These are phyloP conservation scores for Hebeloma cylindrosporum DNA, from an alignment of 768 basidiomycete species.

Conservation along the genomic window DNA sequence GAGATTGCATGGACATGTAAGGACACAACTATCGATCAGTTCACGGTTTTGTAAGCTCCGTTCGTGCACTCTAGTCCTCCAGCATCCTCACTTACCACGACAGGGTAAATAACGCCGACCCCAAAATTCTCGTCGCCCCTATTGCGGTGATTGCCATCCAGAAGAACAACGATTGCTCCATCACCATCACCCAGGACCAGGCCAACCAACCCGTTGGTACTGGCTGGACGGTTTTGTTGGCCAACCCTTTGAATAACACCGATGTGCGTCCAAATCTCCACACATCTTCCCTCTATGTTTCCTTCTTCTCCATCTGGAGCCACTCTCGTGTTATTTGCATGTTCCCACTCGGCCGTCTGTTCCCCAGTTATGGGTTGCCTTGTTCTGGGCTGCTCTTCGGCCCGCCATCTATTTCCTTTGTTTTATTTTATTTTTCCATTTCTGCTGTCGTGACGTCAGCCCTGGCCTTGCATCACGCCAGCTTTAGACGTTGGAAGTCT, in stretches of 20 bases:
- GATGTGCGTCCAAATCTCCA: slow-evolving; percentile 46
- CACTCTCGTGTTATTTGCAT: neutral
- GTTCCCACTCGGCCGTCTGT: neutral
- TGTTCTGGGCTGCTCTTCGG: no score
- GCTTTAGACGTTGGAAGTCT: no score
- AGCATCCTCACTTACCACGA: neutral
- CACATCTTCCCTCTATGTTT: neutral
- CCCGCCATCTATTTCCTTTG: no score
- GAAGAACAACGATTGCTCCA: slow-evolving; percentile 60
- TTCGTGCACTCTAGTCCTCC: neutral
- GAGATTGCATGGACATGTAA: slow-evolving; percentile 60
- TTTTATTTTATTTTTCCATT: no score
- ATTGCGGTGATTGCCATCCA: slow-evolving; percentile 50
- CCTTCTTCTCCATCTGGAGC: neutral
- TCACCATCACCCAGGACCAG: slow-evolving; percentile 47
- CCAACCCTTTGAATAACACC: slow-evolving; percentile 48
- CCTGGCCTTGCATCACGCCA: no score
- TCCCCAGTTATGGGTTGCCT: neutral
- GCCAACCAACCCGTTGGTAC: slow-evolving; percentile 38
- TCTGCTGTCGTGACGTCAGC: no score
- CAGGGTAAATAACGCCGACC: slow-evolving; percentile 25
- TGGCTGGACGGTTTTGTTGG: slow-evolving; percentile 52
- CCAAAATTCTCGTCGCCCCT: slow-evolving; percentile 37
- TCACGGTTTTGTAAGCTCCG: slow-evolving; percentile 52
- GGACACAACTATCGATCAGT: slow-evolving; percentile 35